Base-by-base conservation (phyloP, 208 protist species). In the Acanthamoeba triangularis region DNA sequence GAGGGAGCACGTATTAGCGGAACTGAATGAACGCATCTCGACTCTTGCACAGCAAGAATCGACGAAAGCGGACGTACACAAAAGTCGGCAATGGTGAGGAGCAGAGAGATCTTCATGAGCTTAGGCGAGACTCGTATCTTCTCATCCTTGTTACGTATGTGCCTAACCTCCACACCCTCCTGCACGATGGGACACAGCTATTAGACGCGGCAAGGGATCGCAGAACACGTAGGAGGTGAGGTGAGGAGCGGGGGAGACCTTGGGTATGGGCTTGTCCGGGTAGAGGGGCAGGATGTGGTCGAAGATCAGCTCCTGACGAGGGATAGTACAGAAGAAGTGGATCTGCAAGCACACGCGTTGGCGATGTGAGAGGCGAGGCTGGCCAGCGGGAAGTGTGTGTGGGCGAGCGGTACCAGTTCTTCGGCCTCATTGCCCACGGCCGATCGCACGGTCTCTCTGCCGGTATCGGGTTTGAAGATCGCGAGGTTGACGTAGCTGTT, bases 401-500 rank as follows among this genome's bases (percentile, higher is more conserved):
- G 33, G 35, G 69, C 18, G 28, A 10, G 14, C 10, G 23, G 33
- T 11, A 80, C 72, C 72, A 80, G 72, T 11, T 80, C 72, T 49
- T 80, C 72, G 72, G 72, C 72, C 72, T 80, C 72, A 16, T 47
- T 11, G 72, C 72, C 72, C 41, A 80, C 72, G 0, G 72, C 72
- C 37, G 18, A 35, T 18, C 72, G 72, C 20, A 80, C 72, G 20
- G 72, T 49, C 35, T 80, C 72, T 28, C 72, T 80, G 0, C 72
- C 72, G 0, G 72, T 80, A 28, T 80, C 72, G 72, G 72, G 72
- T 37, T 80, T 80, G 72, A 80, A 80, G 41, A 80, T 80, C 20
- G 72, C 72, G 1, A 80, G 30, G 30, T 80, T 80, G 23, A 80
- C 72, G 37, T 80, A 80, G 72, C 72, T 80, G 72, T 80, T 80